Percentiles rank a stretch among this genome's conserved stretches.
Evolutionary conservation across 192 early-diverging fungal genomes (phyloP).

Genomic region (Coemansia furcata): DNA sequence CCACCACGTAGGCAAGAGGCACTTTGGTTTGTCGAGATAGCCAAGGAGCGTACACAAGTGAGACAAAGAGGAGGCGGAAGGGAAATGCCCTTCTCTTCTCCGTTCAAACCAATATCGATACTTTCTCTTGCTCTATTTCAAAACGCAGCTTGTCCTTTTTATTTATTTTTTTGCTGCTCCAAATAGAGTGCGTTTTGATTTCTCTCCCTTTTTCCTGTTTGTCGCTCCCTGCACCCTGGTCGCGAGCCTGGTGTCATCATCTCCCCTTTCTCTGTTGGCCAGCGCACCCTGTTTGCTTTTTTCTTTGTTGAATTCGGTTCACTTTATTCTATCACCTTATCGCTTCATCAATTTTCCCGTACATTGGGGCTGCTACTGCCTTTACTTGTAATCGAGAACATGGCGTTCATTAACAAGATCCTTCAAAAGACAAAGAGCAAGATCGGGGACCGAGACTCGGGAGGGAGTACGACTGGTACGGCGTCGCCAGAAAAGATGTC

Average conservation of each 20-base stretch:
- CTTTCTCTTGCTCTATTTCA: background rate
- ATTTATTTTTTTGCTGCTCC: background rate
- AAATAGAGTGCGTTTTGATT: background rate
- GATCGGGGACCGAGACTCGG: conserved; percentile 40
- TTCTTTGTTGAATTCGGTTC: background rate
- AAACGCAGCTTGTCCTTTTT: background rate
- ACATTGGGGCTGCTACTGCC: background rate
- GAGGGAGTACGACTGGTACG: background rate
- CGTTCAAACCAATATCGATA: background rate
- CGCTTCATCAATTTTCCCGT: background rate
- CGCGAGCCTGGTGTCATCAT: background rate
- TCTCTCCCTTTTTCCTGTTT: background rate
- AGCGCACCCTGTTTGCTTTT: background rate
- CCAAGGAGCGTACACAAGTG: background rate
- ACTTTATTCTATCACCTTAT: background rate
- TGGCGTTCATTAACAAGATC: conserved; percentile 59
- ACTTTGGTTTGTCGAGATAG: background rate
- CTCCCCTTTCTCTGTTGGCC: background rate
- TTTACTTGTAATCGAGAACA: conserved; percentile 6
- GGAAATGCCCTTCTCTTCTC: background rate
- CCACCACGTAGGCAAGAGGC: background rate
- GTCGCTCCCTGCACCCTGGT: no score
- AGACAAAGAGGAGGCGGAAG: background rate
- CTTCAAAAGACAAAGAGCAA: conserved; percentile 56
- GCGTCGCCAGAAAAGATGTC: conserved; percentile 14